These are phyloP conservation scores for Phytophthora sojae DNA, from an alignment of 352 stramenopile species.

Conservation along the genomic window DNA sequence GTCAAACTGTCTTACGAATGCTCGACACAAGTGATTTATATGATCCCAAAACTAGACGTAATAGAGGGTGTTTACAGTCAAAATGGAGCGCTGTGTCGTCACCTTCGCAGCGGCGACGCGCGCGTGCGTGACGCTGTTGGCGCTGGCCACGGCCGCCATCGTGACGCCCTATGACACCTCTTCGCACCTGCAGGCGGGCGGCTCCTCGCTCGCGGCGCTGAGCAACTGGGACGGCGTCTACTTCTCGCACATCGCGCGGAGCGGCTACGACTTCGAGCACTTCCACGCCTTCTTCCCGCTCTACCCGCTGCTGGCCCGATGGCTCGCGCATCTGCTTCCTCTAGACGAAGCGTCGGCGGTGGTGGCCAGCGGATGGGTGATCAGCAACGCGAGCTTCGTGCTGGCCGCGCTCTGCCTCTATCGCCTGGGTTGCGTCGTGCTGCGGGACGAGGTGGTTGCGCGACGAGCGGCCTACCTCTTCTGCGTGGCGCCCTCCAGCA, in stretches of 20 bases:
- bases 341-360: conserved; percentile 32
- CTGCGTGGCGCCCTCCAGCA: conserved; percentile 73
- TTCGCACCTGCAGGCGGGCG: conserved; percentile 37
- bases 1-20: too few relatives aligned
- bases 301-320: conserved; percentile 67
- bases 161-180: conserved; percentile 81
- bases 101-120: conserved; percentile 59
- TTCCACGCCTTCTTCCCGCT: conserved; percentile 88
- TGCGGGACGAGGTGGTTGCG: conserved; percentile 59
- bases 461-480: conserved; percentile 81
- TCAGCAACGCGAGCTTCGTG: conserved; percentile 85
- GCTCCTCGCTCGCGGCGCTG: conserved; percentile 48
- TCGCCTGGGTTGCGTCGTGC: conserved; percentile 60
- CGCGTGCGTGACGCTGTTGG: conserved; percentile 54
- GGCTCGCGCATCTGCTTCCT: conserved; percentile 31
- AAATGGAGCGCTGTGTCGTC: conserved; percentile 47
- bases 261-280: conserved; percentile 89
- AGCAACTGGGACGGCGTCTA: conserved; percentile 91
- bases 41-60: conserved; percentile 1
- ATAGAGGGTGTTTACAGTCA: not conserved
- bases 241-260: conserved; percentile 72
- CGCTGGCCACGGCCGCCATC: conserved; percentile 49
- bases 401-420: conserved; percentile 78
- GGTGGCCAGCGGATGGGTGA: conserved; percentile 57
- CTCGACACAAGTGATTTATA: too few relatives aligned